Evolutionary conservation across 1,139 yeast species (phyloP).

Genomic region (Candida tropicalis): DNA sequence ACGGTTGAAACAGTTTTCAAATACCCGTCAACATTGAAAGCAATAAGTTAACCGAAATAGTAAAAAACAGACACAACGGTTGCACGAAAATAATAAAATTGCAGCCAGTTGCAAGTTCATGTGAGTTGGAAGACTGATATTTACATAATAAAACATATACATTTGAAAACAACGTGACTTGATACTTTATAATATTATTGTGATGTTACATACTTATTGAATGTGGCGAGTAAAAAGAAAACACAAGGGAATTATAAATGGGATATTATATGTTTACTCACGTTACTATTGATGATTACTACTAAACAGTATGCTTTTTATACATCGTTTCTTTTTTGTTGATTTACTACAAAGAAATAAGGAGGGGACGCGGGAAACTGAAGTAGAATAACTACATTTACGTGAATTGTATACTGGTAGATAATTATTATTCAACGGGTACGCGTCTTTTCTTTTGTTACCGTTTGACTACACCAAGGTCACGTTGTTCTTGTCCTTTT

Average conservation of each 20-base stretch:
- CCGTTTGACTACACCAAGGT: neutral
- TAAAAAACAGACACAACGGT: neutral
- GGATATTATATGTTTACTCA: too few species aligned
- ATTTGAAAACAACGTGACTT: neutral
- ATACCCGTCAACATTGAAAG: neutral
- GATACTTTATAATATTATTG: neutral
- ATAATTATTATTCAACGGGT: too few species aligned
- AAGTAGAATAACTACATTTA: too few species aligned
- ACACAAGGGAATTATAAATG: too few species aligned
- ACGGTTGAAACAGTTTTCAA: neutral
- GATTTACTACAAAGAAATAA: too few species aligned
- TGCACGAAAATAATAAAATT: neutral
- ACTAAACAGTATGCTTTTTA: too few species aligned
- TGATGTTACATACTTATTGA: neutral
- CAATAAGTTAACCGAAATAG: neutral
- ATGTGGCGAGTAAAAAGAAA: neutral
- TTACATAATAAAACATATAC: too few species aligned
- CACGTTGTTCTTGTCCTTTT: conserved; percentile 5
- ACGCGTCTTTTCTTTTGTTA: conserved; percentile 2
- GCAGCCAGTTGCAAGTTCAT: conserved; percentile 3
- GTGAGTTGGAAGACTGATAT: too few species aligned
- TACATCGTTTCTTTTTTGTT: too few species aligned
- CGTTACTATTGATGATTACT: conserved; percentile 1
- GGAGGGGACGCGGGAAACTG: too few species aligned
- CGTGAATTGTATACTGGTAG: too few species aligned